Base-by-base conservation (phyloP, 1,139 yeast genomes). In the Sugiyamaella japonica region DNA sequence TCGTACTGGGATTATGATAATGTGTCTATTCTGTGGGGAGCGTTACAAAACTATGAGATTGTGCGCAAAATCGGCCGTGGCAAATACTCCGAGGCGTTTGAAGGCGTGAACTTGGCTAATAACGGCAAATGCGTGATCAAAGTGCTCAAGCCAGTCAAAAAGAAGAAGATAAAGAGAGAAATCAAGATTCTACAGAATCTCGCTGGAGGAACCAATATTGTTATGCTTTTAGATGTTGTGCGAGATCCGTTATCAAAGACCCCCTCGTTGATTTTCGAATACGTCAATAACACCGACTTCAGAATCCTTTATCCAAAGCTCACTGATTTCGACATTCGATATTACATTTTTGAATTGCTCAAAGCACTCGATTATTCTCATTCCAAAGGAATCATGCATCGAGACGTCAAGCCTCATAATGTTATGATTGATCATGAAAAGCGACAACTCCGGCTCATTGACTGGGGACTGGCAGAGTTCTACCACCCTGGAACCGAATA, bases 401-500 rank as follows among this genome's bases (percentile, higher is more conserved):
- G 99, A 70, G 99, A 95, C 72, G 99, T 95, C 59, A 95, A 95
- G 72, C 99, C 99, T 29, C 98, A 95, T 70, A 95, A 95, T 68
- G 95, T 95, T 48, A 93, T 95, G 97, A 95, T 95, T 67, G 99
- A 95, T 70, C 98, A 93, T 63, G 82, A 82, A 53, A 78, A 78
- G 62, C 81, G 82, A 64, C 76, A 65, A 58, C 76, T 95, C 62
- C 81, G 97, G 61, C 80, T 95, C 61, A 95, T 95, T 62, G 99
- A 95, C 75, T 95, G 99, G 99, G 99, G 99, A 9, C 77, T 95
- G 57, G 99, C 99, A 3, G 99, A 95, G 71, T 93, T 91, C 68
- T 95, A 95, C 70, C 99, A 95, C 69, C 87, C 90, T 6, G 95
- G 96, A 20, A 89, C 88, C 62, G 97, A 90, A 66, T 93, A 91